Evolutionary conservation across 2,329 filamentous ascomycete genomes (phyloP).

Genomic region (Alternaria ethzedia): DNA sequence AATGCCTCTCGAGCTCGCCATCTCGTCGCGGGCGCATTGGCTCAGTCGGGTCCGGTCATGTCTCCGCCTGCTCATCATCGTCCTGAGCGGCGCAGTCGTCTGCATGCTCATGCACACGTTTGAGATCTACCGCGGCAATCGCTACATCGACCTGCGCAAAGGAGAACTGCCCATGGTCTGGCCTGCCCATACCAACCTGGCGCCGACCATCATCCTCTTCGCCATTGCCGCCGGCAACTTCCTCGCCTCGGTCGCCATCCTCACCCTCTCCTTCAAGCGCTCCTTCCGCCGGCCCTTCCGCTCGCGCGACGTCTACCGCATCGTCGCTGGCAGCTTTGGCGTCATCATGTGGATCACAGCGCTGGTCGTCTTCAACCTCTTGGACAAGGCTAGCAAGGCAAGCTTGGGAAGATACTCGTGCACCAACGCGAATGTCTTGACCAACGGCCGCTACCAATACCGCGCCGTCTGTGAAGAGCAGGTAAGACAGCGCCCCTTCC

Average conservation of each 20-base stretch:
- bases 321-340: constrained; percentile 43
- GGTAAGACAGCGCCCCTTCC: constrained; percentile 21
- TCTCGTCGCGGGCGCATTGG: constrained; percentile 40
- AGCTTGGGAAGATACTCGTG: constrained; percentile 47
- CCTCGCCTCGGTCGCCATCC: constrained; percentile 41
- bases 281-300: constrained; percentile 44
- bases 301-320: constrained; percentile 43
- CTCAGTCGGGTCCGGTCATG: constrained; percentile 45
- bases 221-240: constrained; percentile 43
- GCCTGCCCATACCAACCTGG: constrained; percentile 46
- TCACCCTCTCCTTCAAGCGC: constrained; percentile 41
- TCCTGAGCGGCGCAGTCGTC: constrained; percentile 45
- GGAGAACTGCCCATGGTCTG: constrained; percentile 48
- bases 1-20: constrained; percentile 39
- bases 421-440: constrained; percentile 41
- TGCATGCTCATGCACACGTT: constrained; percentile 47
- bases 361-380: constrained; percentile 40
- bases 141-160: constrained; percentile 44
- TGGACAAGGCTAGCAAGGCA: constrained; percentile 46
- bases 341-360: constrained; percentile 44
- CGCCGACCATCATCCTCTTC: constrained; percentile 45
- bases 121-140: constrained; percentile 43
- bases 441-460: constrained; percentile 47
- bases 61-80: constrained; percentile 46
- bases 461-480: constrained; percentile 48